phyloP scores from a whole-genome alignment of 2,329 filamentous ascomycete species.

The Harringtonia lauricola region DNA sequence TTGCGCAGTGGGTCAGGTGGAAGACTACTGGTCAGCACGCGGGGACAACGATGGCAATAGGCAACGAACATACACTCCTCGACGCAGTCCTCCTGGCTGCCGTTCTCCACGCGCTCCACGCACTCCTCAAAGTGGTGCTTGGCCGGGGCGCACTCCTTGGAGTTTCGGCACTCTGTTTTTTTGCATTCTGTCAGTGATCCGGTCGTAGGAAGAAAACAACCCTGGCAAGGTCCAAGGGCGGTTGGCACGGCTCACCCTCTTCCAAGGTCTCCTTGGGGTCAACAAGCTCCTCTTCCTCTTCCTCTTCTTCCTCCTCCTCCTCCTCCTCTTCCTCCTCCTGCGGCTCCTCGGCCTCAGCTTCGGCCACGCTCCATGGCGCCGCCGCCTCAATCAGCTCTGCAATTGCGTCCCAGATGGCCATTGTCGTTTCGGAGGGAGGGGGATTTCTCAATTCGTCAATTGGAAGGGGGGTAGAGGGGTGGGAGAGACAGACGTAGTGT shows the following conservation, averaged over 20 bases:
- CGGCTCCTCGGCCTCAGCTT: conserved; percentile 52
- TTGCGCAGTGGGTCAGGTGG: conserved; percentile 95
- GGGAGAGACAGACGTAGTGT: neutral
- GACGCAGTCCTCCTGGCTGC: conserved; percentile 87
- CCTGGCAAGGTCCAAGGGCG: neutral
- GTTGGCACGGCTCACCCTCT: conserved; percentile 53
- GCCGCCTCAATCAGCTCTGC: conserved; percentile 54
- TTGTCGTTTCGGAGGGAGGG: conserved; percentile 20
- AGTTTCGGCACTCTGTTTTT: conserved; percentile 73
- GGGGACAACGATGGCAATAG: no score
- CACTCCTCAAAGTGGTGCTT: conserved; percentile 99
- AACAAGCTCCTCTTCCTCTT: conserved; percentile 69
- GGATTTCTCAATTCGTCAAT: neutral
- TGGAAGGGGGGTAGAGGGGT: no score
- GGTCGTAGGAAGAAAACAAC: no score
- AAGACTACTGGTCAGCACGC: conserved; percentile 55
- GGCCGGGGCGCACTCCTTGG: conserved; percentile 68
- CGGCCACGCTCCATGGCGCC: conserved; percentile 52
- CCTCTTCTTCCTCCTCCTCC: conserved; percentile 61
- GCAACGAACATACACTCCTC: conserved; percentile 99
- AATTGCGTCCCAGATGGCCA: conserved; percentile 58
- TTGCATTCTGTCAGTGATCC: no score
- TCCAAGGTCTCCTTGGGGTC: conserved; percentile 83
- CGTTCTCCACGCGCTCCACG: conserved; percentile 82
- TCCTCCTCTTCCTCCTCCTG: conserved; percentile 37